phyloP scores from a whole-genome alignment of 176 grass and related monocot species.

The Phragmites australis region DNA sequence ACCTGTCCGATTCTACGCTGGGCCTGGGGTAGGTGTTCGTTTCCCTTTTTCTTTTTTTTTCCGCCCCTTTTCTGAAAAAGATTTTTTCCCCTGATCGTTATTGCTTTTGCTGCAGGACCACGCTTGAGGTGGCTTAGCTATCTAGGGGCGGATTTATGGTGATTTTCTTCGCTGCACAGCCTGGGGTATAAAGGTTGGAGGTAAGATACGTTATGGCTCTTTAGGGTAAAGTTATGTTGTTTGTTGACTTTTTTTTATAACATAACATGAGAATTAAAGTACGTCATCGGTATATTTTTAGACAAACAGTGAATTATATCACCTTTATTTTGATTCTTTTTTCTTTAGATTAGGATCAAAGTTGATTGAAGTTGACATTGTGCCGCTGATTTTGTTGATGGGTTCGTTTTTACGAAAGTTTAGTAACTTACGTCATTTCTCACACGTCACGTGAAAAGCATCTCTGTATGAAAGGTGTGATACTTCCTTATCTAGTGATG shows the following conservation, averaged over 20 bases:
- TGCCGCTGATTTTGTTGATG: too few species aligned
- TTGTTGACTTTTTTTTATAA: neutral
- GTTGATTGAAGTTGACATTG: too few species aligned
- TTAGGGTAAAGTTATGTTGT: neutral
- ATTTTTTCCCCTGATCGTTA: too few species aligned
- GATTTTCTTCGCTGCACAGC: slow-evolving; percentile 18
- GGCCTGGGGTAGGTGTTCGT: slow-evolving; percentile 25
- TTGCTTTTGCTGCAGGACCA: slow-evolving; percentile 22
- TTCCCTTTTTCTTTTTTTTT: neutral
- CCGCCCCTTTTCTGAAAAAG: neutral
- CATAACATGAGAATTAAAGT: neutral
- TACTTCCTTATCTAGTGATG: too few species aligned
- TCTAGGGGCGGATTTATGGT: slow-evolving; percentile 3
- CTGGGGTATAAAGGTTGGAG: slow-evolving; percentile 27
- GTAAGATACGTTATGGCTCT: slow-evolving; percentile 9
- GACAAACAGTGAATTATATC: too few species aligned
- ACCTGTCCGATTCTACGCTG: slow-evolving; percentile 38
- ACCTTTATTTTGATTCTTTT: too few species aligned
- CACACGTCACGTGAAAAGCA: too few species aligned
- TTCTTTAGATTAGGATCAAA: too few species aligned
- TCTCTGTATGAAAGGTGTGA: too few species aligned
- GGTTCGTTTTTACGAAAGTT: too few species aligned
- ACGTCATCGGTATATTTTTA: too few species aligned
- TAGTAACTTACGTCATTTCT: too few species aligned
- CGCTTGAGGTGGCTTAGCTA: slow-evolving; percentile 16